phyloP scores from a whole-genome alignment of 1,139 yeast species.

The Zygosaccharomyces sapae region DNA sequence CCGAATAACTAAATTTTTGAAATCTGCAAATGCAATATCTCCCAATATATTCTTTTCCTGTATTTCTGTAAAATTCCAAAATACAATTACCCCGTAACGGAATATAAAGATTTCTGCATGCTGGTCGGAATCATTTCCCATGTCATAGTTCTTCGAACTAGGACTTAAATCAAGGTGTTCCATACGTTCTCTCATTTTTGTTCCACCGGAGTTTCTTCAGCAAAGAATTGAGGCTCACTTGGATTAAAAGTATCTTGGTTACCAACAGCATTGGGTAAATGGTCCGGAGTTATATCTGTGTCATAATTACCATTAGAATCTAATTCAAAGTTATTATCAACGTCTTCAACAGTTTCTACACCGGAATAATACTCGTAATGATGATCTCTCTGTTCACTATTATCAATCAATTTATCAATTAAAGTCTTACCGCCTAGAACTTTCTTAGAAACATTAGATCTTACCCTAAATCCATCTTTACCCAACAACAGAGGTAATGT shows the following conservation, averaged over 20 bases:
- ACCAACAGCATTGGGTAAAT: slow-evolving; percentile 26
- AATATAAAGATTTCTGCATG: slow-evolving; percentile 91
- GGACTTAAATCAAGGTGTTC: slow-evolving; percentile 15
- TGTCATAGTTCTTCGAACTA: slow-evolving; percentile 7
- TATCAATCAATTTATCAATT: slow-evolving; percentile 74
- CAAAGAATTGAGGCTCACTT: slow-evolving; percentile 61
- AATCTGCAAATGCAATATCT: slow-evolving; percentile 65
- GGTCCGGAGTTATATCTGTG: slow-evolving; percentile 26
- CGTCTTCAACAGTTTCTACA: slow-evolving; percentile 63
- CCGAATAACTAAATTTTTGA: slow-evolving; percentile 51
- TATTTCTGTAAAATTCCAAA: slow-evolving; percentile 91
- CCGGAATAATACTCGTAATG: slow-evolving; percentile 89
- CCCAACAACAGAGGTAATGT: slow-evolving; percentile 86
- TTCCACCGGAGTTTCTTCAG: slow-evolving; percentile 36
- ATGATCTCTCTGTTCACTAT: slow-evolving; percentile 81
- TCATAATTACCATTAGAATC: slow-evolving; percentile 24
- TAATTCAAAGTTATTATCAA: slow-evolving; percentile 47
- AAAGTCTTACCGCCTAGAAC: slow-evolving; percentile 55
- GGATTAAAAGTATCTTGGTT: slow-evolving; percentile 49
- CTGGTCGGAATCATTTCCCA: slow-evolving; percentile 39
- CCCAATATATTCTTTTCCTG: slow-evolving; percentile 93
- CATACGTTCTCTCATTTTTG: slow-evolving; percentile 18
- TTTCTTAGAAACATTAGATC: slow-evolving; percentile 69
- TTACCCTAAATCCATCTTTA: slow-evolving; percentile 74
- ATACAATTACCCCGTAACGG: slow-evolving; percentile 95